These are phyloP conservation scores for Gomphus bonarii DNA, from an alignment of 1,284 basidiomycete genomes.

Conservation along the genomic window DNA sequence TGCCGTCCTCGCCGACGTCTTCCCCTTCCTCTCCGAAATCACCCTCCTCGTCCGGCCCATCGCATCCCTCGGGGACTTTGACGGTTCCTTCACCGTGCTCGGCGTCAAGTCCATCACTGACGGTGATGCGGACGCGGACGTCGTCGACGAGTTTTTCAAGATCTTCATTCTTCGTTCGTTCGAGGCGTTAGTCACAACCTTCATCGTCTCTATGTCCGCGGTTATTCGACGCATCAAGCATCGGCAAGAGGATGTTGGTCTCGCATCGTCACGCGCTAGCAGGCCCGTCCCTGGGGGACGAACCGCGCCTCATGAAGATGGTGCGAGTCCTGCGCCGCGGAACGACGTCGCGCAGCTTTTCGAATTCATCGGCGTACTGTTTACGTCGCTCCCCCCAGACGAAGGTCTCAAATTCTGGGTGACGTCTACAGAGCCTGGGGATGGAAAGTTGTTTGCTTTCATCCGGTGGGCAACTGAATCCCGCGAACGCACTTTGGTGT, in stretches of 20 bases:
- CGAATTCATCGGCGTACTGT: slow-evolving; percentile 74
- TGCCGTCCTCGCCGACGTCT: slow-evolving; percentile 75
- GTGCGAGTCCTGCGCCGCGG: slow-evolving; percentile 34
- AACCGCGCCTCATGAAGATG: slow-evolving; percentile 17
- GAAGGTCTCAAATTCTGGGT: slow-evolving; percentile 81
- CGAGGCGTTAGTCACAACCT: slow-evolving; percentile 61
- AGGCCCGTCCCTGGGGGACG: slow-evolving; percentile 27
- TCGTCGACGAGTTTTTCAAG: slow-evolving; percentile 46
- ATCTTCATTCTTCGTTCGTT: slow-evolving; percentile 54
- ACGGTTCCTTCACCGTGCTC: slow-evolving; percentile 12
- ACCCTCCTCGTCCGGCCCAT: slow-evolving; percentile 6
- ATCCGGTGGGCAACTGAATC: slow-evolving; percentile 79
- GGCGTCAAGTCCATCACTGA: slow-evolving; percentile 3
- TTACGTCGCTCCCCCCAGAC: slow-evolving; percentile 64
- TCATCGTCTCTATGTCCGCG: slow-evolving; percentile 73
- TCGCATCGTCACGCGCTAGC: slow-evolving; percentile 51
- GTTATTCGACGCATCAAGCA: slow-evolving; percentile 89
- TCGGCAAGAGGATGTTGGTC: slow-evolving; percentile 76
- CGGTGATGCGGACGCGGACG: slow-evolving; percentile 6
- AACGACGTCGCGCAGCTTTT: slow-evolving; percentile 83
- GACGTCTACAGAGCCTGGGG: slow-evolving; percentile 42
- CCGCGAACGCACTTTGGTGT: slow-evolving; percentile 61
- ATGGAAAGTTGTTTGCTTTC: slow-evolving; percentile 68
- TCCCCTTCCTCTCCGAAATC: slow-evolving; percentile 58
- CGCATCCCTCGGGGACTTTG: slow-evolving; percentile 14